Conservation (phyloP, 2,329 filamentous ascomycete species). For the Delphinella strobiligena region DNA sequence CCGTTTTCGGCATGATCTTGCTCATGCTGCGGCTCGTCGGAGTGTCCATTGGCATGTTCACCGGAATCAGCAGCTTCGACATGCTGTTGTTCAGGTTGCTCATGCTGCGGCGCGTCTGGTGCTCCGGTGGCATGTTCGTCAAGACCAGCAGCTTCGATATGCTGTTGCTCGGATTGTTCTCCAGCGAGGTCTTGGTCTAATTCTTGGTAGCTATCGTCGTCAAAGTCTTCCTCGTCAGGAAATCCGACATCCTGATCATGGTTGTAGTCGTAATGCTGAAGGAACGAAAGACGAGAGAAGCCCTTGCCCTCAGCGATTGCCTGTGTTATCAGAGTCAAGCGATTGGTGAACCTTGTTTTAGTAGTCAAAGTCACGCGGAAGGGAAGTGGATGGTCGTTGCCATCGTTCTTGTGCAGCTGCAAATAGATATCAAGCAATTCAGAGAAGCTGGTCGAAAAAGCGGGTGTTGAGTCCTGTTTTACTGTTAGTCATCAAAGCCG, state of each 20-base stretch:
- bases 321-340: constrained; percentile 39
- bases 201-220: constrained; percentile 7
- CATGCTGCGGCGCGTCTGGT: neutral
- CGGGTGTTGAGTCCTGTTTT: constrained; percentile 36
- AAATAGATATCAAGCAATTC: constrained; percentile 50
- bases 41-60: no score
- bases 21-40: no score
- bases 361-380: constrained; percentile 42
- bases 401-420: constrained; percentile 48
- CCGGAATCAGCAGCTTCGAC: no score
- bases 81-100: neutral
- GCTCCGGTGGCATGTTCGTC: neutral
- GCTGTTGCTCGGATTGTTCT: constrained; percentile 1
- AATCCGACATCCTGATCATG: constrained; percentile 8
- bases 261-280: constrained; percentile 11
- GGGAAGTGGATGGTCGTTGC: constrained; percentile 40
- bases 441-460: constrained; percentile 38
- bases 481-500: constrained; percentile 11
- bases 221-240: constrained; percentile 7
- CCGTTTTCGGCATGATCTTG: no score
- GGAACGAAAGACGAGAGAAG: constrained; percentile 33
- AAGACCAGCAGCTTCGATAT: constrained; percentile 4
- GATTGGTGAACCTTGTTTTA: constrained; percentile 41
- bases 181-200: constrained; percentile 2
- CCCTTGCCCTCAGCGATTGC: constrained; percentile 47